phyloP scores from a whole-genome alignment of 108 stramenopile species.

The Nitzschia putrida region DNA sequence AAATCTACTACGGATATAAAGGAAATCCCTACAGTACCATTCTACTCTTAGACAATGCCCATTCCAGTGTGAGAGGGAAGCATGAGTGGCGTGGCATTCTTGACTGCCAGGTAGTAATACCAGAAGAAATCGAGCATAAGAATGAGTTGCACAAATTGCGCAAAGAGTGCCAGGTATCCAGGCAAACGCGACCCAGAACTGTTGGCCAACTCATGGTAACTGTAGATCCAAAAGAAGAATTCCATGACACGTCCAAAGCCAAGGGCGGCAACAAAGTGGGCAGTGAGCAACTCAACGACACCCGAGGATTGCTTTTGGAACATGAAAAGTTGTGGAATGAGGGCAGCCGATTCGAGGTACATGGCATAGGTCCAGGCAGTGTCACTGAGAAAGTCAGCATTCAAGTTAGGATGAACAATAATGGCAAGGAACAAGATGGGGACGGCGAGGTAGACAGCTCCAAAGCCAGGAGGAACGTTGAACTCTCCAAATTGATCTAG shows the following conservation, averaged over 20 bases:
- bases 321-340: constrained; percentile 98
- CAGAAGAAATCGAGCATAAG: constrained; percentile 98
- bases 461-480: constrained; percentile 79
- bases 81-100: constrained; percentile 87
- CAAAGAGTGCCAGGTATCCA: constrained; percentile 94
- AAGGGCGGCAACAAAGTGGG: constrained; percentile 92
- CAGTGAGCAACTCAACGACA: constrained; percentile 83
- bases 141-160: constrained; percentile 94
- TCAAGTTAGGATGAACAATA: constrained; percentile 91
- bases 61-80: constrained; percentile 80
- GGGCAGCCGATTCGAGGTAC: constrained; percentile 95
- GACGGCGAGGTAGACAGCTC: constrained; percentile 81
- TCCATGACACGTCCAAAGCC: constrained; percentile 94
- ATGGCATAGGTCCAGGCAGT: constrained; percentile 97
- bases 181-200: constrained; percentile 83
- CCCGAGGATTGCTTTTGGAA: constrained; percentile 92
- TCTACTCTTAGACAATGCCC: constrained; percentile 70
- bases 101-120: constrained; percentile 93
- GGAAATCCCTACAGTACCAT: background rate
- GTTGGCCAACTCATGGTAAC: constrained; percentile 95
- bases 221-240: constrained; percentile 96
- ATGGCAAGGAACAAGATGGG: constrained; percentile 90
- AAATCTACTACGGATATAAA: too few species aligned
- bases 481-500: constrained; percentile 92
- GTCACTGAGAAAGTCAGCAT: constrained; percentile 94